Base-by-base conservation (phyloP, 495 filamentous ascomycete genomes). In the Penicillium macrosclerotiorum region DNA sequence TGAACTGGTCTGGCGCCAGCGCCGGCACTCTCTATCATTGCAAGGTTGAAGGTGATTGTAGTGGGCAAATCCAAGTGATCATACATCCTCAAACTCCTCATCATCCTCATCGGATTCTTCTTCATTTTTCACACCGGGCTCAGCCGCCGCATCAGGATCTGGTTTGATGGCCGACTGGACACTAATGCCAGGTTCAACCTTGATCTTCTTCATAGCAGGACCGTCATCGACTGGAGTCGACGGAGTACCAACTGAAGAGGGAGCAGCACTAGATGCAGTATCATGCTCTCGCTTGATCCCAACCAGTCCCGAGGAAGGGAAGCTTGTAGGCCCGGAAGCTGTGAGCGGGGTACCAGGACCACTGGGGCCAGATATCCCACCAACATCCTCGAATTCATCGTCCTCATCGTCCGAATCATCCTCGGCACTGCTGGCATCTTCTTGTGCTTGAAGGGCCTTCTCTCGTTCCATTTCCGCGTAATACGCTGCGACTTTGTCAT, bases 71-170 rank as follows among this genome's bases (percentile, higher is more conserved):
- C n/a, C n/a, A n/a, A n/a, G n/a, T n/a, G n/a, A 23, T 43, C 25
- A 72, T 7, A 73, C 76, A 47, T 79, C 74, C 37, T 78, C 75
- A 37, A 79, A 79, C 29, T 77, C 72, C 31, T 76, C 75, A 2
- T 79, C 76, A 27, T 77, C 74, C 32, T 79, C 76, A 42, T 78
- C 75, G 2, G 74, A 78, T 29, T 72, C 59, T 13, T 59, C 55
- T 34, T 65, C 70, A 14, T 67, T 67, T 42, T 65, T 61, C 0
- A 45, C 20, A 9, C 33, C 47, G 1, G 24, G 30, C 20, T 51
- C 49, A 16, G 49, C 31, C 42, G 25, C 42, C 3, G 7, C 35
- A 23, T 51, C 55, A 22, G 39, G 40, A 13, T 66, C 62, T 16
- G 60, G 40, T 37, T 76, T 76, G 45, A 74, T 54, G 14, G 14